Base-by-base conservation (phyloP, 2,329 filamentous ascomycete species). In the Hypoxylon sp. region DNA sequence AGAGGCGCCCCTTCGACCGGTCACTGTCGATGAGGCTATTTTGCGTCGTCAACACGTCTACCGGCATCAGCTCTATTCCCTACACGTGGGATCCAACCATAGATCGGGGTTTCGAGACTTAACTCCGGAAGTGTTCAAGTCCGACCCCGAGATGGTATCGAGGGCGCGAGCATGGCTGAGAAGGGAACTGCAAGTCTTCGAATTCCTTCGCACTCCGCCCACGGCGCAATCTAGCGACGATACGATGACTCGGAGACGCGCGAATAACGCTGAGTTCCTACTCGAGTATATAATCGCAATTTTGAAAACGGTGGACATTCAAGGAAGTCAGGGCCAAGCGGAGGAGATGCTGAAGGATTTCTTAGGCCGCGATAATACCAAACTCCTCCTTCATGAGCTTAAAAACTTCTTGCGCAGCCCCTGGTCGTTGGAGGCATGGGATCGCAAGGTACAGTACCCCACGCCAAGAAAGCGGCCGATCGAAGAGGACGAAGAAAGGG, bases 211-310 rank as follows among this genome's bases (percentile, higher is more conserved):
- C 1, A 77, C 67, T 5, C 73, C 73, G 62, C 75, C 53, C 53
- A 73, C 63, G 63, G 48, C 64, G 6, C 73, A 73, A 46, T 59
- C 57, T 10, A 70, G 69, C 30, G 70, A 70, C 14, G 63, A 73
- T 60, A 56, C 66, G 60, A 74, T 74, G 68, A 70, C 76, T 60
- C 59, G 75, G 72, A 81, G 86, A 38, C 81, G 87, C 43, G 86
- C 86, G 4, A 90, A 87, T 71, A 95, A 94, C 74, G 88, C 91
- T 6, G 94, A 97, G 75, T 97, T 94, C 68, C 79, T 98, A 10
- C 85, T 98, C 9, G 93, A 97, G 75, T 97, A 97, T 77, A 88
- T 97, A 58, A 81, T 98, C 43, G 91, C 91, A 9, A 91, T 98
- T 21, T 80, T 98, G 64, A 94, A 93, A 77, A 93, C 89, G 0